Conservation (phyloP, 257 asterid genomes). For the Capsicum chinense region DNA sequence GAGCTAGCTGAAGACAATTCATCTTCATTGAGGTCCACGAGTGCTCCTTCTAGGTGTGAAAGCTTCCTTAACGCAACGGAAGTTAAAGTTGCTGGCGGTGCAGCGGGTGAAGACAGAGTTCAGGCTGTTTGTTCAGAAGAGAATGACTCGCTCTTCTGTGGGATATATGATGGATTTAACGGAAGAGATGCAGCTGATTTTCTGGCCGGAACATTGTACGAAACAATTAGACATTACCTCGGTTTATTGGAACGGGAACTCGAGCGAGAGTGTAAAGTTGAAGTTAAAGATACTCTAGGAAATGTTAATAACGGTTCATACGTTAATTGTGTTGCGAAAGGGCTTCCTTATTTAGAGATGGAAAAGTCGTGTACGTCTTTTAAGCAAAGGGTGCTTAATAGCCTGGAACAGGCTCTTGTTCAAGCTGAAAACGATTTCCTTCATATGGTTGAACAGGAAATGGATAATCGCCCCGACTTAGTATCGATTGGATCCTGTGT, state of each 20-base stretch:
- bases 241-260: constrained; percentile 62
- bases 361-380: constrained; percentile 33
- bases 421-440: constrained; percentile 88
- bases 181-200: constrained; percentile 98
- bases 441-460: constrained; percentile 93
- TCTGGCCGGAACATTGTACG: constrained; percentile 87
- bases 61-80: constrained; percentile 72
- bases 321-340: neutral
- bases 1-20: constrained; percentile 63
- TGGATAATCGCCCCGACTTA: constrained; percentile 97
- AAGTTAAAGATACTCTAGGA: too few relatives aligned
- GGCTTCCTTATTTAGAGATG: constrained; percentile 16
- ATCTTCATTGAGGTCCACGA: constrained; percentile 55
- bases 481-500: constrained; percentile 94
- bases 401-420: constrained; percentile 73
- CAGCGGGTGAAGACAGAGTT: constrained; percentile 98
- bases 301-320: neutral
- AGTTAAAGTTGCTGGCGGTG: constrained; percentile 92
- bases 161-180: constrained; percentile 86
- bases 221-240: constrained; percentile 66
- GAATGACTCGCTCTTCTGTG: constrained; percentile 88
- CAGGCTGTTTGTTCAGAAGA: constrained; percentile 98
- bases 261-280: constrained; percentile 44
- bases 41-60: constrained; percentile 60
- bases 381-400: constrained; percentile 61